Evolutionary conservation across 2,329 filamentous ascomycete species (phyloP).

Genomic region (Calonectria fujianensis): DNA sequence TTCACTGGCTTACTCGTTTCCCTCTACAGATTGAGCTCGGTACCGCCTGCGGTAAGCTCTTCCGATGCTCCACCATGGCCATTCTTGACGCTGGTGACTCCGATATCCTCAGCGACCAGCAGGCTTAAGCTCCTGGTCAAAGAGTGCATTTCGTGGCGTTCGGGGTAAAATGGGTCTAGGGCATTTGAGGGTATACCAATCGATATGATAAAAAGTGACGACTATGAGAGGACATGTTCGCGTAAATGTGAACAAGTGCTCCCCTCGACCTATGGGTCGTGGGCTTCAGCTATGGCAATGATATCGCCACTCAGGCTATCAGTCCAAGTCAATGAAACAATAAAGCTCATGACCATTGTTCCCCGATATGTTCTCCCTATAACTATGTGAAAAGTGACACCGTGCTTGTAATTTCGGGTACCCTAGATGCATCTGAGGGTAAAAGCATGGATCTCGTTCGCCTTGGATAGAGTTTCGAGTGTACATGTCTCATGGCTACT

Average conservation of each 20-base stretch:
- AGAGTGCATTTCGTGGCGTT: conserved; percentile 65
- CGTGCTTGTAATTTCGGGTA: background rate
- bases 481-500: background rate
- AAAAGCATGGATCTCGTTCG: background rate
- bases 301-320: conserved; percentile 45
- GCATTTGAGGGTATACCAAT: conserved; percentile 63
- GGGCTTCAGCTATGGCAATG: conserved; percentile 52
- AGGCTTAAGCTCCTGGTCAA: conserved; percentile 69
- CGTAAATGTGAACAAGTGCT: conserved; percentile 44
- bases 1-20: conserved; percentile 76
- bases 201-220: conserved; percentile 59
- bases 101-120: conserved; percentile 91
- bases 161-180: conserved; percentile 62
- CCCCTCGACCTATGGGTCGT: conserved; percentile 53
- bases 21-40: conserved; percentile 92
- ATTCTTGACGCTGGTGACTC: conserved; percentile 98
- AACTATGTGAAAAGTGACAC: background rate
- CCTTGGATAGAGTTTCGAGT: background rate
- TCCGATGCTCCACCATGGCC: conserved; percentile 97
- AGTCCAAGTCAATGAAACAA: conserved; percentile 59
- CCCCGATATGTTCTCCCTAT: conserved; percentile 50
- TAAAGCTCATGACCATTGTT: conserved; percentile 61
- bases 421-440: background rate
- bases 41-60: conserved; percentile 99
- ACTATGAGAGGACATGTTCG: conserved; percentile 52